These are phyloP conservation scores for Coprinellus micaceus DNA, from an alignment of 768 basidiomycete species.

Conservation along the genomic window DNA sequence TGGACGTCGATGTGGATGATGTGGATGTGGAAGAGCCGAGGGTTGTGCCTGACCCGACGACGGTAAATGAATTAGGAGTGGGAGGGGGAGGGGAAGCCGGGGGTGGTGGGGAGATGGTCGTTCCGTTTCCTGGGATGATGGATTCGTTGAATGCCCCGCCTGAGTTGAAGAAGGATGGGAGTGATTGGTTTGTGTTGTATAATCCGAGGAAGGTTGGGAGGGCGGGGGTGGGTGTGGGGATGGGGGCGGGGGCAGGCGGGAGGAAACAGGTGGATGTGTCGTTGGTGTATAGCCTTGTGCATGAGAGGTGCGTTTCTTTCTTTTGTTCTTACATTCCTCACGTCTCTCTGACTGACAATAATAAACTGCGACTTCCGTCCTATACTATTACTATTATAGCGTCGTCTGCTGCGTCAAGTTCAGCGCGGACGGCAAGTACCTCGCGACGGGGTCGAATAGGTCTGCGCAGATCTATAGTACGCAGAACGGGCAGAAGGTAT, in stretches of 20 bases:
- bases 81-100: neutral
- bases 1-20: neutral
- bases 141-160: constrained; percentile 42
- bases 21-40: too few relatives aligned
- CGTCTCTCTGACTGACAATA: neutral
- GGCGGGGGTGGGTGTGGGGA: neutral
- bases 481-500: constrained; percentile 80
- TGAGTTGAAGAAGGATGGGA: constrained; percentile 61
- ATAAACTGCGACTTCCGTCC: neutral
- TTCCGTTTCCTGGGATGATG: constrained; percentile 34
- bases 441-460: constrained; percentile 91
- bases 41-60: too few relatives aligned
- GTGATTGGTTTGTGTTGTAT: constrained; percentile 84
- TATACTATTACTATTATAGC: constrained; percentile 21
- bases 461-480: constrained; percentile 95
- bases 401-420: constrained; percentile 89
- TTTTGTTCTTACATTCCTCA: constrained; percentile 5
- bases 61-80: neutral
- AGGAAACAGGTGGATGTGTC: constrained; percentile 71
- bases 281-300: constrained; percentile 75
- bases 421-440: constrained; percentile 85
- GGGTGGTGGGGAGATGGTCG: neutral
- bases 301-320: constrained; percentile 62
- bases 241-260: neutral
- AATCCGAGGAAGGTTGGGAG: constrained; percentile 49